These are phyloP conservation scores for Microsporum ferrugineum DNA, from an alignment of 2,329 filamentous ascomycete genomes.

Conservation along the genomic window DNA sequence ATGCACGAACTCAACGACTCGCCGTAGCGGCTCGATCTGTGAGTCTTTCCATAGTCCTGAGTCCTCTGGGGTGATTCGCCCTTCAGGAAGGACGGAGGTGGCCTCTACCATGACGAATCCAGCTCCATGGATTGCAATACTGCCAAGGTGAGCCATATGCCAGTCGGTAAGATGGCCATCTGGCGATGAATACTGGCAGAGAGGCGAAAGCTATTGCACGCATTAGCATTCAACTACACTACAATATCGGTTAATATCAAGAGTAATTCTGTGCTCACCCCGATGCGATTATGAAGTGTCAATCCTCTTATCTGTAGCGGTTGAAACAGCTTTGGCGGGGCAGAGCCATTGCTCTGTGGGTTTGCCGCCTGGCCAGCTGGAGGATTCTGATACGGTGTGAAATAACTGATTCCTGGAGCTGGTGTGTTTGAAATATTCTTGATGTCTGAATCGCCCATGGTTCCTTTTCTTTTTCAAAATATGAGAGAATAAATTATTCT, in stretches of 20 bases:
- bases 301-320: conserved; percentile 47
- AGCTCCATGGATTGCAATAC: conserved; percentile 60
- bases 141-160: conserved; percentile 71
- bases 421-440: conserved; percentile 25
- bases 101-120: conserved; percentile 64
- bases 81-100: conserved; percentile 60
- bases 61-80: conserved; percentile 70
- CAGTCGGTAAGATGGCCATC: conserved; percentile 67
- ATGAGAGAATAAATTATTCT: not conserved
- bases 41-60: conserved; percentile 72
- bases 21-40: conserved; percentile 45
- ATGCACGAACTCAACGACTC: conserved; percentile 23
- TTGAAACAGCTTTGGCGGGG: conserved; percentile 46
- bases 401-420: conserved; percentile 25
- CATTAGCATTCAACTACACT: not conserved
- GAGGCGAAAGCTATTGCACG: conserved; percentile 41
- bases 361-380: conserved; percentile 29
- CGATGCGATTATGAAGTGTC: conserved; percentile 58
- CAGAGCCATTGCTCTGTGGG: conserved; percentile 31
- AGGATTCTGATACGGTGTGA: conserved; percentile 28
- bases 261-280: conserved; percentile 26
- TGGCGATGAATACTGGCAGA: conserved; percentile 57
- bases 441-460: not conserved
- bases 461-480: not conserved
- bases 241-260: no score